Percentiles rank a stretch among this genome's conserved stretches.
Evolutionary conservation across 192 early-diverging fungal genomes (phyloP).

Genomic region (Gonapodya prolifera): DNA sequence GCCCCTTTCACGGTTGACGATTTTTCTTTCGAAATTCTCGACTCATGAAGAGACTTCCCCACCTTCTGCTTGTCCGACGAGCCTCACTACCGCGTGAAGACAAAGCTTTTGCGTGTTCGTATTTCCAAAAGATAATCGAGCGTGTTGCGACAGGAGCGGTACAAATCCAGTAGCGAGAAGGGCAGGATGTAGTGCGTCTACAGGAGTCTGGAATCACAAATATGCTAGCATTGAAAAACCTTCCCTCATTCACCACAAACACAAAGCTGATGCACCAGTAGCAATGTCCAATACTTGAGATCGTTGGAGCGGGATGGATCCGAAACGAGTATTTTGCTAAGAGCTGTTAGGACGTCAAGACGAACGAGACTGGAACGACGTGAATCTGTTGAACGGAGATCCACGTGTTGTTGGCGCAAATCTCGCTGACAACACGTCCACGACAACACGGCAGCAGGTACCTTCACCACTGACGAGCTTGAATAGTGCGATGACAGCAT

Average conservation of each 20-base stretch:
- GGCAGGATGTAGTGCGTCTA: constrained; percentile 38
- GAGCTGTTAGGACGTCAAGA: constrained; percentile 43
- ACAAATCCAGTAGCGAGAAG: constrained; percentile 42
- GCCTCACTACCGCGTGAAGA: constrained; percentile 58
- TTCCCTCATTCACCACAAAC: constrained; percentile 33
- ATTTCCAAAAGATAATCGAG: constrained; percentile 66
- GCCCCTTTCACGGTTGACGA: constrained; percentile 2
- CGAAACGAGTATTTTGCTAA: constrained; percentile 39
- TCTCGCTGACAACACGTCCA: background rate
- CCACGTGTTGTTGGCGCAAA: background rate
- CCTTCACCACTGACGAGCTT: constrained; percentile 31
- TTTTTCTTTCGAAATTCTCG: constrained; percentile 7
- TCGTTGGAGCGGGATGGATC: constrained; percentile 49
- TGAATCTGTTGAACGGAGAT: constrained; percentile 24
- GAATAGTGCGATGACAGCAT: constrained; percentile 57
- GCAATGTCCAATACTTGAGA: constrained; percentile 64
- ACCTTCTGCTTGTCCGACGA: constrained; percentile 37
- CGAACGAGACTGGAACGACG: constrained; percentile 44
- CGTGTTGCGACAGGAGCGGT: constrained; percentile 44
- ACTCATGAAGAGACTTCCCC: background rate
- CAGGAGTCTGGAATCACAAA: background rate
- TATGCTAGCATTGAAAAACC: background rate
- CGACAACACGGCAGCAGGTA: background rate
- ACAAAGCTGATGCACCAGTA: constrained; percentile 61
- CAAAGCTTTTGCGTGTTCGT: constrained; percentile 73